Percentiles rank a stretch among this genome's conserved stretches.
Conservation (phyloP, 805 yeast genomes). For the Candida cerambycidarum region DNA sequence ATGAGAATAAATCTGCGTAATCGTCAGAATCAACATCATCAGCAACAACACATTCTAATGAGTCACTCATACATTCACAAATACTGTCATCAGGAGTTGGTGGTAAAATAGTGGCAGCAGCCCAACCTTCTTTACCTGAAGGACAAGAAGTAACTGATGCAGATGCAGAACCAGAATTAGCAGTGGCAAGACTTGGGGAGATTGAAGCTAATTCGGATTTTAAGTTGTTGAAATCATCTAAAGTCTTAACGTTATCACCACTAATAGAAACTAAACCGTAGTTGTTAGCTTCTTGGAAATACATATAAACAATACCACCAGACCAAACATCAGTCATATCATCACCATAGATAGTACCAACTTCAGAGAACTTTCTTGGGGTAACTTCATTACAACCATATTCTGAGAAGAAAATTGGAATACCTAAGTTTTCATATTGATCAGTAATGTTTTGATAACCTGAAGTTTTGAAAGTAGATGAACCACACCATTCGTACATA, state of each 20-base stretch:
- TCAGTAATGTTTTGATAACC: constrained; percentile 68
- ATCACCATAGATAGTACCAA: constrained; percentile 58
- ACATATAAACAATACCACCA: constrained; percentile 88
- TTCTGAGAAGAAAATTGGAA: constrained; percentile 79
- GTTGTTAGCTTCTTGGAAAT: constrained; percentile 71
- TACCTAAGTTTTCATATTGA: constrained; percentile 61
- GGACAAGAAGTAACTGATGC: constrained; percentile 38
- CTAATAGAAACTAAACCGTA: constrained; percentile 68
- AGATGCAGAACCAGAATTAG: constrained; percentile 22
- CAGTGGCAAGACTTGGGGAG: constrained; percentile 27
- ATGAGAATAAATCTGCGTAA: constrained; percentile 34
- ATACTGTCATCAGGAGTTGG: constrained; percentile 41
- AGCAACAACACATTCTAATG: constrained; percentile 37
- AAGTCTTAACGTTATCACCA: constrained; percentile 52
- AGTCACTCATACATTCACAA: constrained; percentile 36
- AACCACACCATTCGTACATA: constrained; percentile 90
- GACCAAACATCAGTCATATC: constrained; percentile 86
- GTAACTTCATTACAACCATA: constrained; percentile 72
- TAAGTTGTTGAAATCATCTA: constrained; percentile 63
- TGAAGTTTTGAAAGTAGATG: constrained; percentile 53
- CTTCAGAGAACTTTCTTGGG: constrained; percentile 76
- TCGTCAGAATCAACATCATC: constrained; percentile 27
- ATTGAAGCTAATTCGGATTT: constrained; percentile 56
- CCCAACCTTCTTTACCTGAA: constrained; percentile 31
- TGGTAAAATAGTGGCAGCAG: constrained; percentile 40